A percentile compares a stretch with the other conserved stretches of the same genome.
Evolutionary conservation across 2,329 filamentous ascomycete species (phyloP).

Genomic region (Colletotrichum lentis): DNA sequence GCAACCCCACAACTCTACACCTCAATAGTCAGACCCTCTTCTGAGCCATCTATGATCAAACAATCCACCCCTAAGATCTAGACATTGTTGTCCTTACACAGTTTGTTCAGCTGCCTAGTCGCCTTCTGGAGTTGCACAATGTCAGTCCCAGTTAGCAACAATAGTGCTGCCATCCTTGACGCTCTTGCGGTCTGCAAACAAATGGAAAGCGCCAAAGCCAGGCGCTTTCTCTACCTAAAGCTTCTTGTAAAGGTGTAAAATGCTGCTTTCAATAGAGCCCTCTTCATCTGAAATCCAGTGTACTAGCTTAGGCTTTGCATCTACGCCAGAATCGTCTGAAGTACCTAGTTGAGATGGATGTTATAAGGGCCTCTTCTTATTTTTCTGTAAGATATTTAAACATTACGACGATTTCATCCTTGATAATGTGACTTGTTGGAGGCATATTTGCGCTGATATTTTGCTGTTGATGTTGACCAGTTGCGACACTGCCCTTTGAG

Average conservation of each 20-base stretch:
- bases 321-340: not conserved
- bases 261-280: not conserved
- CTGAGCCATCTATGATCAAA: not conserved
- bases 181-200: conserved; percentile 3
- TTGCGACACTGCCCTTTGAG: too few species aligned
- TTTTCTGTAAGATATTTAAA: not conserved
- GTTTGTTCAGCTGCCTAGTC: not conserved
- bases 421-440: not conserved
- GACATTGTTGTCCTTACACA: not conserved
- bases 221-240: rapidly evolving
- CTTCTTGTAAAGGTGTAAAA: not conserved
- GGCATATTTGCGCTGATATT: not conserved
- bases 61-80: not conserved
- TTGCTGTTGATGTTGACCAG: not conserved
- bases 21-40: not conserved
- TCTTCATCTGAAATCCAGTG: not conserved
- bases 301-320: not conserved
- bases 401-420: not conserved
- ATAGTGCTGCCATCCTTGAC: conserved; percentile 3
- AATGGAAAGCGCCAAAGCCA: not conserved
- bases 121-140: not conserved
- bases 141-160: not conserved
- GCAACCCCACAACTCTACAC: not conserved
- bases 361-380: not conserved
- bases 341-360: not conserved